Evolutionary conservation across 164 flowering plant genomes (phyloP).

Genomic region (Umbellularia californica): DNA sequence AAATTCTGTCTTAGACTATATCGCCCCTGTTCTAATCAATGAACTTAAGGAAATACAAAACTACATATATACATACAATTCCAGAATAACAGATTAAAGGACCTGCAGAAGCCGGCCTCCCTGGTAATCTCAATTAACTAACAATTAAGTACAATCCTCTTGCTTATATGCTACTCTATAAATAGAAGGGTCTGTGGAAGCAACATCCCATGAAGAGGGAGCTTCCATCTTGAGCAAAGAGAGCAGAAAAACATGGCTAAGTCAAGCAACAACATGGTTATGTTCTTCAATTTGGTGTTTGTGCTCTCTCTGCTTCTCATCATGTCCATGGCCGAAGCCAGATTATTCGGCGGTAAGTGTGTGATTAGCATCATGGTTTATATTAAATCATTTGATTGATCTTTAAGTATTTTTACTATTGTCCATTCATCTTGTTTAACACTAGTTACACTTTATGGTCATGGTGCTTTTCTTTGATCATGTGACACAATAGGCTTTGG

Average conservation of each 20-base stretch:
- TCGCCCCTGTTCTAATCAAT: no score
- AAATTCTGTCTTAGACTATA: no score
- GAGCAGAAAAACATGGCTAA: background rate
- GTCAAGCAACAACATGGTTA: constrained; percentile 2
- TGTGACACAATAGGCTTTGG: background rate
- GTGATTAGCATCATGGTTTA: no score
- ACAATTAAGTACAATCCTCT: background rate
- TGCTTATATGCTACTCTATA: background rate
- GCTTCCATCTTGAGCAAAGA: background rate
- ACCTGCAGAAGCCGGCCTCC: background rate
- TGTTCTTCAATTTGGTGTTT: constrained; percentile 1
- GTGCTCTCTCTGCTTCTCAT: constrained; percentile 8
- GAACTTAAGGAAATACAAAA: no score
- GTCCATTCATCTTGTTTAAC: no score
- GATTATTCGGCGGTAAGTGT: background rate
- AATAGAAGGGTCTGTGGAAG: background rate
- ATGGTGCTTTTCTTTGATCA: background rate
- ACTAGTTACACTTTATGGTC: background rate
- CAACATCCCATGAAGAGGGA: background rate
- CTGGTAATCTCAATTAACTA: background rate
- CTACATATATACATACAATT: no score
- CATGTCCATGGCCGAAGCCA: constrained; percentile 3
- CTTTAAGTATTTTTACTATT: background rate
- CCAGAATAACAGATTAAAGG: no score
- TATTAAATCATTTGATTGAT: background rate